Evolutionary conservation across 345 rosid species (phyloP).

Genomic region (Melaleuca quinquenervia): DNA sequence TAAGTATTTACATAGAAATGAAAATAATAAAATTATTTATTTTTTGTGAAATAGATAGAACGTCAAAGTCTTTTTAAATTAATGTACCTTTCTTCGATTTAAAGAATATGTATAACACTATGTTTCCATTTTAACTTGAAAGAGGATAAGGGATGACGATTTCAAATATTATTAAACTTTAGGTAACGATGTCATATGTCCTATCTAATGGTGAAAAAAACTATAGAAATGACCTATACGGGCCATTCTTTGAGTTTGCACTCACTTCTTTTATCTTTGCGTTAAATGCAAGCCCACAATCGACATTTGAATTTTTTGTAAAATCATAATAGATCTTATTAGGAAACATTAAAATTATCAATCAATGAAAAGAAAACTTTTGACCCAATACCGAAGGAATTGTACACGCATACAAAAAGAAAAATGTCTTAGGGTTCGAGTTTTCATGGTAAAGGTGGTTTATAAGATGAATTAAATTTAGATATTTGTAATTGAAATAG

Average conservation of each 20-base stretch:
- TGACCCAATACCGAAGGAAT: fast-evolving
- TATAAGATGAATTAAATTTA: background rate
- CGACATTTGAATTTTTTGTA: fast-evolving
- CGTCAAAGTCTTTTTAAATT: background rate
- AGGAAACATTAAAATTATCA: background rate
- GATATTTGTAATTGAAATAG: background rate
- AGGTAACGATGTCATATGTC: background rate
- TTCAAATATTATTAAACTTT: background rate
- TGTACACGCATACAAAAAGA: background rate
- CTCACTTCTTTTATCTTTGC: too few species aligned
- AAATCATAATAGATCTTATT: background rate
- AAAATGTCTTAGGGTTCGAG: background rate
- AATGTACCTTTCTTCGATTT: background rate
- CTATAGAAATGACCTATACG: fast-evolving
- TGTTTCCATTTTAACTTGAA: background rate
- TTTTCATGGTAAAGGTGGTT: background rate
- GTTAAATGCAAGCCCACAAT: too few species aligned
- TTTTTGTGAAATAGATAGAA: too few species aligned
- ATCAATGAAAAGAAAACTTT: background rate
- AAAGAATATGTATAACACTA: background rate
- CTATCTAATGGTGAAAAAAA: background rate
- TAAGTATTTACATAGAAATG: too few species aligned
- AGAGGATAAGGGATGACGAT: background rate
- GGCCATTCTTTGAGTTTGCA: fast-evolving
- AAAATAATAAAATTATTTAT: too few species aligned